Conservation (phyloP, 2,329 filamentous ascomycete genomes). For the Neonectria coccinea region DNA sequence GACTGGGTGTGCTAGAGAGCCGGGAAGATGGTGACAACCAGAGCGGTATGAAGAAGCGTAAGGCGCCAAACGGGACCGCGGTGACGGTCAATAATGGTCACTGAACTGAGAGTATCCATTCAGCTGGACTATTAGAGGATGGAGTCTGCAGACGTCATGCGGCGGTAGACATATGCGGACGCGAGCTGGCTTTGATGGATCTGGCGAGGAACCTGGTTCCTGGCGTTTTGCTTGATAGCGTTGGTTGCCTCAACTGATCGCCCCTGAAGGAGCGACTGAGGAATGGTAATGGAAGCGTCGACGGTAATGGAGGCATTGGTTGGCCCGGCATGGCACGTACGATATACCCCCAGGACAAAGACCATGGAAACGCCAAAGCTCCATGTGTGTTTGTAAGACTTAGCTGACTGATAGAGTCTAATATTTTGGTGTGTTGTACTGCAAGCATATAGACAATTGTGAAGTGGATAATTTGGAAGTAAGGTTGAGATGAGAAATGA, state of each 20-base stretch:
- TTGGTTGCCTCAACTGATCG: background rate
- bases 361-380: background rate
- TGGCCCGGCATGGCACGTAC: background rate
- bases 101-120: slow-evolving; percentile 11
- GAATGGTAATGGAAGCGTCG: background rate
- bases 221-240: background rate
- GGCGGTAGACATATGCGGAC: background rate
- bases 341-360: slow-evolving; percentile 4
- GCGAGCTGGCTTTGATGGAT: background rate
- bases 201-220: background rate
- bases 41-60: slow-evolving; percentile 39
- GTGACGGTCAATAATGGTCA: slow-evolving; percentile 25
- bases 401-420: background rate
- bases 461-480: background rate
- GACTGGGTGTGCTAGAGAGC: slow-evolving; percentile 41
- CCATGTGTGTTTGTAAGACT: background rate
- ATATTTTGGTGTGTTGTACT: background rate
- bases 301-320: background rate
- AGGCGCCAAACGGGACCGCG: slow-evolving; percentile 35
- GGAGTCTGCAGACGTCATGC: background rate
- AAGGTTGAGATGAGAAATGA: background rate
- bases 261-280: background rate
- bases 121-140: background rate
- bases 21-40: slow-evolving; percentile 21
- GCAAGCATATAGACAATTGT: background rate